phyloP scores from a whole-genome alignment of 2,329 filamentous ascomycete genomes.

The Botrytis hyacinthi region DNA sequence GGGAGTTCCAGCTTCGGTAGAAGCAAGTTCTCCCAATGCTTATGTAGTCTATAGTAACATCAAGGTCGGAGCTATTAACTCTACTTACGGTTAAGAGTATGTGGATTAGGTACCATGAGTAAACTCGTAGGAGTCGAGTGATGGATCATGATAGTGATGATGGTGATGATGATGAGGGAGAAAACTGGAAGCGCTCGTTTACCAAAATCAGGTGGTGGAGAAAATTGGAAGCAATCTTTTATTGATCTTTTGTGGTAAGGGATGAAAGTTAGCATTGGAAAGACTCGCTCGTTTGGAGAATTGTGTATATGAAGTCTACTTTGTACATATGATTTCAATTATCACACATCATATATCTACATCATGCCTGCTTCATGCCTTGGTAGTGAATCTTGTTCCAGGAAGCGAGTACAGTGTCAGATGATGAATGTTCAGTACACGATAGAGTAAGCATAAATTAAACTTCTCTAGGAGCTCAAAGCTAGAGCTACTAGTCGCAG shows the following conservation, averaged over 20 bases:
- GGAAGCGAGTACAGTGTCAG: too few species aligned
- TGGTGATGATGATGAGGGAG: too few species aligned
- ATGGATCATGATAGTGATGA: too few species aligned
- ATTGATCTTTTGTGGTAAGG: not conserved
- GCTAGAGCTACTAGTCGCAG: not conserved
- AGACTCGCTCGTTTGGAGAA: not conserved
- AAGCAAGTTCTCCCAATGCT: slow-evolving; percentile 47
- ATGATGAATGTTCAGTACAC: not conserved
- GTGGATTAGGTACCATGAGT: too few species aligned
- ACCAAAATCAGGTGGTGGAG: not conserved
- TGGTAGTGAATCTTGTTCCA: not conserved
- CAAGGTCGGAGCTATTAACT: slow-evolving; percentile 38
- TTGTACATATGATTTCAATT: not conserved
- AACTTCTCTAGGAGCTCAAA: not conserved
- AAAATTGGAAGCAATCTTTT: not conserved
- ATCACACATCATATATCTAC: not conserved
- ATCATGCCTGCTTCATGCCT: not conserved
- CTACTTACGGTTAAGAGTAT: slow-evolving; percentile 32
- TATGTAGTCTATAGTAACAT: slow-evolving; percentile 42
- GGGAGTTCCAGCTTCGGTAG: slow-evolving; percentile 51
- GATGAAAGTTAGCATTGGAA: not conserved
- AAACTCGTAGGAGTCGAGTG: not conserved
- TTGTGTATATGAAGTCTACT: not conserved
- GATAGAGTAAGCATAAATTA: not conserved
- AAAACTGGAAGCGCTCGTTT: not conserved